phyloP scores from a whole-genome alignment of 208 protist genomes.

The Crithidia bombi region DNA sequence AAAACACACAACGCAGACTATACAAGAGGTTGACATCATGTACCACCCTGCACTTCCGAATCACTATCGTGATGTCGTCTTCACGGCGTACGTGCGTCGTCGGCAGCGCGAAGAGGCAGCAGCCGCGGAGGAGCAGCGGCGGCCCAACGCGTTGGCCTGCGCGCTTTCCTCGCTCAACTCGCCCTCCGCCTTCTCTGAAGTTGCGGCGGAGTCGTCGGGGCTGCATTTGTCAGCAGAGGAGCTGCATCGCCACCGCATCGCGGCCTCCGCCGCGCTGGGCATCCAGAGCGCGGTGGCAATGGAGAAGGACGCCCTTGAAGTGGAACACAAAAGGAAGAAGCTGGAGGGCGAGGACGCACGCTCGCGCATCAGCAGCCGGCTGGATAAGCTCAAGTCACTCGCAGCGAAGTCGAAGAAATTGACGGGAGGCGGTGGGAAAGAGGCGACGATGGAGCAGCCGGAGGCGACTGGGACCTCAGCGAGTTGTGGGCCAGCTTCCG shows the following conservation, averaged over 20 bases:
- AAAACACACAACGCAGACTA: too few relatives aligned
- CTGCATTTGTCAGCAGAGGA: conserved; percentile 76
- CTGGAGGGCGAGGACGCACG: conserved; percentile 65
- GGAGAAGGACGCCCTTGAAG: conserved; percentile 65
- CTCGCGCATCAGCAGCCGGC: conserved; percentile 56
- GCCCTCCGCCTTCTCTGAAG: not conserved
- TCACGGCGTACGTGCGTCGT: conserved; percentile 39
- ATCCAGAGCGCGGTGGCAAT: conserved; percentile 70
- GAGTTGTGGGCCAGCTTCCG: not conserved
- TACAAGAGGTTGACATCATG: too few relatives aligned
- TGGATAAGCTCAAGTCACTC: conserved; percentile 61
- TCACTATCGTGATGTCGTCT: conserved; percentile 56
- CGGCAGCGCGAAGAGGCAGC: conserved; percentile 31
- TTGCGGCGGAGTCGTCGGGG: not conserved
- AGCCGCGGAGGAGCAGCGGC: conserved; percentile 15
- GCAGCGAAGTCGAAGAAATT: conserved; percentile 15
- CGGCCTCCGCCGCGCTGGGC: conserved; percentile 71
- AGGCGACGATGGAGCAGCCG: not conserved
- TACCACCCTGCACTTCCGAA: conserved; percentile 65
- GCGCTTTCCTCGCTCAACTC: conserved; percentile 18
- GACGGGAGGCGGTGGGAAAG: not conserved
- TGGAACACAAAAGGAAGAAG: conserved; percentile 56
- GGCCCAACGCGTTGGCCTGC: conserved; percentile 32
- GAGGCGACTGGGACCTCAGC: not conserved
- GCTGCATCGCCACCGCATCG: conserved; percentile 70